Evolutionary conservation across 768 basidiomycete species (phyloP), one percentile per base, ranked within the genome.

Genomic region (Boletus pseudo-olivaceus): DNA sequence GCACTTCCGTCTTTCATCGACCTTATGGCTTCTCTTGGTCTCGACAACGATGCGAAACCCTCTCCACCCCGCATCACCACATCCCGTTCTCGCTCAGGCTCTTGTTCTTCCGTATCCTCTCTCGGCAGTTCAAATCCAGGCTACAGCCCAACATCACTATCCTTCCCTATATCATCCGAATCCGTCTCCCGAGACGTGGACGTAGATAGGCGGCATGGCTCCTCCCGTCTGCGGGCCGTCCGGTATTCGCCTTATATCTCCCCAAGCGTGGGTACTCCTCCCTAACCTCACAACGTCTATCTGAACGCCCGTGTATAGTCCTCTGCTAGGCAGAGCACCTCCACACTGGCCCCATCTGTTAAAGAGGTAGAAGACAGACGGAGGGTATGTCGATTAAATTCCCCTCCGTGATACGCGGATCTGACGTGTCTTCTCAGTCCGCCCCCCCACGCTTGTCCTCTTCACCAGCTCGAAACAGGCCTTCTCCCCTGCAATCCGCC

Each of bases 1-100:
- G 72, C 87, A 64, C 84, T 92, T 63, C 90, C 90, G 65, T 91
- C 90, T 53, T 93, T 93, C 69, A 84, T 90, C 54, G 85, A 91
- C 74, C 87, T 93, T 68, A 90, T 93, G 88, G 82, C 82, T 58
- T 82, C 90, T 56, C 77, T 93, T 61, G 90, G 88, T 59, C 77
- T 92, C 70, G 82, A 88, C 60, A 78, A 79, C 60, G 60, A 70
- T 30, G 44, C 73, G 49, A 69, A 73, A 44, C 58, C 67, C 58
- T 60, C 67, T 26, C 62, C 73, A 44, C 49, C 72, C 61, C 62
- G 60, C 56, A 58, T 68, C 57, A 57, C 37, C 35, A 32, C 51
- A 5, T 38, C 59, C 19, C 70, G 66, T 53, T 66, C 69, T 53
- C 71, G 67, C 62, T 75, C 74, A 29, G 74, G 77, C 26, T 73